phyloP scores from a whole-genome alignment of 441 rosid species.

The Capsella rubella region DNA sequence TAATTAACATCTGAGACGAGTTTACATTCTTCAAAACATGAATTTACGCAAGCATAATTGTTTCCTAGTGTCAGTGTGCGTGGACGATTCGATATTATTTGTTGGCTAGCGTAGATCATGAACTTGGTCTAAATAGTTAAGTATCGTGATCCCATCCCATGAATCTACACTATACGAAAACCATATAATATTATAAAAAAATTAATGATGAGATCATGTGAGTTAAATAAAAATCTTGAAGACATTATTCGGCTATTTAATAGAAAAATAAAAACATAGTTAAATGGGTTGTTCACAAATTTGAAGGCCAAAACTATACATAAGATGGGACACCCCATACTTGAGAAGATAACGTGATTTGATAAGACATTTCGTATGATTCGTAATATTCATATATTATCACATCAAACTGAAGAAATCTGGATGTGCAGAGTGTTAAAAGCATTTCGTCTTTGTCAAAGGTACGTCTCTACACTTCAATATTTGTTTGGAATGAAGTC shows the following conservation, averaged over 20 bases:
- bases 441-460: slow-evolving; percentile 24
- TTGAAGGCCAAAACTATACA: slow-evolving; percentile 1
- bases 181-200: slow-evolving; percentile 3
- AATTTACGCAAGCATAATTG: neutral
- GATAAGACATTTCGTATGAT: slow-evolving; percentile 26
- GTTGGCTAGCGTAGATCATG: slow-evolving; percentile 4
- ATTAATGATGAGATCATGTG: neutral
- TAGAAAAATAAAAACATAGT: slow-evolving; percentile 12
- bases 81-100: slow-evolving; percentile 22
- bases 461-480: slow-evolving; percentile 24
- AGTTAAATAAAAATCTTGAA: neutral
- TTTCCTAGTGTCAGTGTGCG: neutral
- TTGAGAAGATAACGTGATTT: slow-evolving; percentile 29
- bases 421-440: slow-evolving; percentile 13
- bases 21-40: slow-evolving; percentile 2
- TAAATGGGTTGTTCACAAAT: neutral
- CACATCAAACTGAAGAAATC: neutral
- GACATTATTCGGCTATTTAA: slow-evolving; percentile 4
- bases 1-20: neutral
- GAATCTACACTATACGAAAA: slow-evolving; percentile 24
- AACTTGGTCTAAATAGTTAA: slow-evolving; percentile 20
- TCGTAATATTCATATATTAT: slow-evolving; percentile 15
- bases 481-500: slow-evolving; percentile 8
- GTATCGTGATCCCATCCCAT: slow-evolving; percentile 29
- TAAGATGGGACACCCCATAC: slow-evolving; percentile 32